Conservation (phyloP, 108 stramenopile species). For the Skeletonema potamos region DNA sequence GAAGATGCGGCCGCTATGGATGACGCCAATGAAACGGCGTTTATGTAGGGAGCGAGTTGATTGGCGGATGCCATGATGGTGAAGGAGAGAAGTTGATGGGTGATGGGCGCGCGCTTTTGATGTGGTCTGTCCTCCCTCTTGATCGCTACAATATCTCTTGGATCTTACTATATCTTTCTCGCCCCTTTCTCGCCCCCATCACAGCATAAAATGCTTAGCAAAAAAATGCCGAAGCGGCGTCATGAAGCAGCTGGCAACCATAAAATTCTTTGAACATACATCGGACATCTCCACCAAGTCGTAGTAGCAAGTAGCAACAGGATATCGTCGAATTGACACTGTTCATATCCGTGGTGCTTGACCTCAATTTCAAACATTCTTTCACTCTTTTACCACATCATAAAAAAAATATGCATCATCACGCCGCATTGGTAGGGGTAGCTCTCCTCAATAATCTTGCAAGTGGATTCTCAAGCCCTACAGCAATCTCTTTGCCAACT, state of each 20-base stretch:
- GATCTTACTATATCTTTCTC: too few relatives aligned
- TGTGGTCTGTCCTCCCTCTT: neutral
- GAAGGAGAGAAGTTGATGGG: neutral
- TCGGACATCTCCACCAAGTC: too few relatives aligned
- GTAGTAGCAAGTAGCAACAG: too few relatives aligned
- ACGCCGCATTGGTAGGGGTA: constrained; percentile 20
- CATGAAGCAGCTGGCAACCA: neutral
- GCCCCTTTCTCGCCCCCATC: too few relatives aligned
- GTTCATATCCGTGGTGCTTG: too few relatives aligned
- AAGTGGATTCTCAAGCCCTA: constrained; percentile 27
- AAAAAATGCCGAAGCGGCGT: too few relatives aligned
- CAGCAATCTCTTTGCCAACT: constrained; percentile 14
- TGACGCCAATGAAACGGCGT: neutral
- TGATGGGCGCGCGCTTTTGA: neutral
- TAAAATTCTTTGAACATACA: neutral
- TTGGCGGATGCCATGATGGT: neutral
- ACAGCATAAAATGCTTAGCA: too few relatives aligned
- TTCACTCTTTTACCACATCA: neutral
- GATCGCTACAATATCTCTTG: neutral
- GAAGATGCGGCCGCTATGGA: neutral
- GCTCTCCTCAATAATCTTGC: constrained; percentile 33
- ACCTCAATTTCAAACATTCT: too few relatives aligned
- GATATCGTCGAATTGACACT: too few relatives aligned
- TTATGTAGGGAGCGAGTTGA: neutral
- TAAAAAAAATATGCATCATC: neutral